phyloP scores from a whole-genome alignment of 148 eudicot genomes.

The Silene conica region DNA sequence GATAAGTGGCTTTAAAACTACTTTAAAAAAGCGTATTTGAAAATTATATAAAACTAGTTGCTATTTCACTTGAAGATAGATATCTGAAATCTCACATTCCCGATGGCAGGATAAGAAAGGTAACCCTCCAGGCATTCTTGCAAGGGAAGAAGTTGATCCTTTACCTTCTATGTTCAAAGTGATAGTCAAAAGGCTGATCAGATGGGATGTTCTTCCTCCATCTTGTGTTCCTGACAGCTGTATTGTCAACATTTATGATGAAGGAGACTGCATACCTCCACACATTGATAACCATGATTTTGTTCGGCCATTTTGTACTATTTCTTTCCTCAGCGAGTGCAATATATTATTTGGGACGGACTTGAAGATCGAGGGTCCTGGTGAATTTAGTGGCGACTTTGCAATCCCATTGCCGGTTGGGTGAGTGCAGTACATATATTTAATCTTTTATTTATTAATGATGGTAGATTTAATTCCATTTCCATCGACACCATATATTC shows the following conservation, averaged over 20 bases:
- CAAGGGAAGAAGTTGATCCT: conserved; percentile 63
- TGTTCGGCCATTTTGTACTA: conserved; percentile 89
- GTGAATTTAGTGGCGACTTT: conserved; percentile 61
- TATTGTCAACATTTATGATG: conserved; percentile 85
- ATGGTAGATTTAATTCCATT: background rate
- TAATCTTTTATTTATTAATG: background rate
- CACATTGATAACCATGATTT: conserved; percentile 97
- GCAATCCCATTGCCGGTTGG: conserved; percentile 85
- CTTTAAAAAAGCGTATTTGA: background rate
- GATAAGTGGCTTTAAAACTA: background rate
- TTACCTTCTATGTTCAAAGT: conserved; percentile 73
- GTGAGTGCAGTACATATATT: conserved; percentile 32
- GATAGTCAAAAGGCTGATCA: conserved; percentile 75
- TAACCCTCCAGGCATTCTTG: conserved; percentile 89
- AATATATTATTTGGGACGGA: conserved; percentile 76
- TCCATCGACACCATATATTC: background rate
- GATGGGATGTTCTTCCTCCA: conserved; percentile 90
- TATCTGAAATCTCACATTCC: background rate
- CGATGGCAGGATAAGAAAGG: conserved; percentile 77
- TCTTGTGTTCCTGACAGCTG: conserved; percentile 95
- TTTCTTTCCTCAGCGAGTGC: conserved; percentile 93
- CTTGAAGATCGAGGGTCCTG: conserved; percentile 64
- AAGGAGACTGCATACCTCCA: conserved; percentile 97
- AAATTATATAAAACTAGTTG: background rate
- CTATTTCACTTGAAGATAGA: background rate